phyloP scores from a whole-genome alignment of 106 monocot genomes.

The Cymbidium sinense region DNA sequence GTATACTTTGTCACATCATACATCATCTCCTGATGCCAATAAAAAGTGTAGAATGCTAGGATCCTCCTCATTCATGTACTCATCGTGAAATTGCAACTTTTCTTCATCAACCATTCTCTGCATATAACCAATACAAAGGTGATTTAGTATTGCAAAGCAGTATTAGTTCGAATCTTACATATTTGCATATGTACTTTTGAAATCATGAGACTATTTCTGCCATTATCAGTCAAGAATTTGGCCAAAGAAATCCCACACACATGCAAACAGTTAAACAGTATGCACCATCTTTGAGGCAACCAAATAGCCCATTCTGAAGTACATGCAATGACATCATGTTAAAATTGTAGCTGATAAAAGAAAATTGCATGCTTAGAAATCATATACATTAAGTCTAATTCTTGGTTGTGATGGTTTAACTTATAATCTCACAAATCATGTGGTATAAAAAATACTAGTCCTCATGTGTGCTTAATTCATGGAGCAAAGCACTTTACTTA shows the following conservation, averaged over 20 bases:
- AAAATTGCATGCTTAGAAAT: no score
- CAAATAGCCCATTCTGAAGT: no score
- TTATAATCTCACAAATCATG: neutral
- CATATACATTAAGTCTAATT: neutral
- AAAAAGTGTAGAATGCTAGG: constrained; percentile 99
- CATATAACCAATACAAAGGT: neutral
- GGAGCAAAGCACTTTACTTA: neutral
- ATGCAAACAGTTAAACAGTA: no score
- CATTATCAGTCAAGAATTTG: neutral
- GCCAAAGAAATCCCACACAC: neutral
- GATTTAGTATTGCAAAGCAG: neutral
- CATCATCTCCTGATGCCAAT: constrained; percentile 97
- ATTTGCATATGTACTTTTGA: neutral
- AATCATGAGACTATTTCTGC: neutral
- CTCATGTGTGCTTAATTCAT: neutral
- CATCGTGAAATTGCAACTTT: constrained; percentile 88
- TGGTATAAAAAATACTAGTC: neutral
- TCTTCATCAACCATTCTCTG: constrained; percentile 97
- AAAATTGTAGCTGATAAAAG: no score
- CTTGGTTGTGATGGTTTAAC: neutral
- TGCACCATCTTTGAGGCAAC: no score
- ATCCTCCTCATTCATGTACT: constrained; percentile 97
- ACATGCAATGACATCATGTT: no score
- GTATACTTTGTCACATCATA: constrained; percentile 16
- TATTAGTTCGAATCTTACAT: neutral